These are phyloP conservation scores for Entelexis paramagnoliae DNA, from an alignment of 1,139 yeast genomes.

Conservation along the genomic window DNA sequence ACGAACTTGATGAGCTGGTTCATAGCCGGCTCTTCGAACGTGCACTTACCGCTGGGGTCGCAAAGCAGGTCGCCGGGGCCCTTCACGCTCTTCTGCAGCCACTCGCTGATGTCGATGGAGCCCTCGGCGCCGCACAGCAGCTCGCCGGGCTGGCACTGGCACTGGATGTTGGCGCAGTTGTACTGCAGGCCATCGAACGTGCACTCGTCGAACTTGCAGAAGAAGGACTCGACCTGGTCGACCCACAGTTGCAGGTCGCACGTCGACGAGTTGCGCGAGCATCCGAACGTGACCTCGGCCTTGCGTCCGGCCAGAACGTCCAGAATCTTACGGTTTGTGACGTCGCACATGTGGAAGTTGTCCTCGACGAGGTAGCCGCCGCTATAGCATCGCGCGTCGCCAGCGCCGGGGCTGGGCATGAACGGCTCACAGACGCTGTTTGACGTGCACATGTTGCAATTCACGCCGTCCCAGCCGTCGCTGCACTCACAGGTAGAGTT, in stretches of 20 bases:
- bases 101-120: constrained; percentile 88
- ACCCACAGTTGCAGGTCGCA: constrained; percentile 97
- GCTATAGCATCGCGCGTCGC: constrained; percentile 79
- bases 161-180: constrained; percentile 61
- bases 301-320: constrained; percentile 65
- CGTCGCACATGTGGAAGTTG: constrained; percentile 88
- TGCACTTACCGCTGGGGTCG: constrained; percentile 52
- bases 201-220: constrained; percentile 70
- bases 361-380: constrained; percentile 77
- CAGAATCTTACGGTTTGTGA: constrained; percentile 72
- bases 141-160: constrained; percentile 82
- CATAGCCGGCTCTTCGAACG: constrained; percentile 92
- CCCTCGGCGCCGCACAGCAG: constrained; percentile 93
- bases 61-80: constrained; percentile 94
- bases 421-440: constrained; percentile 74
- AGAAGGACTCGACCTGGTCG: constrained; percentile 77
- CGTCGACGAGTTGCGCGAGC: constrained; percentile 46
- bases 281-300: constrained; percentile 88
- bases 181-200: constrained; percentile 64
- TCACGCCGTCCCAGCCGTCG: constrained; percentile 87
- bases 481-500: constrained; percentile 56
- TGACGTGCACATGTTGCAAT: constrained; percentile 67
- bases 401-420: constrained; percentile 61
- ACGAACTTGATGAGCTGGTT: constrained; percentile 79
- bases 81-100: constrained; percentile 72